Evolutionary conservation across 2,329 filamentous ascomycete genomes (phyloP).

Genomic region (Ascocoryne sarcoides): DNA sequence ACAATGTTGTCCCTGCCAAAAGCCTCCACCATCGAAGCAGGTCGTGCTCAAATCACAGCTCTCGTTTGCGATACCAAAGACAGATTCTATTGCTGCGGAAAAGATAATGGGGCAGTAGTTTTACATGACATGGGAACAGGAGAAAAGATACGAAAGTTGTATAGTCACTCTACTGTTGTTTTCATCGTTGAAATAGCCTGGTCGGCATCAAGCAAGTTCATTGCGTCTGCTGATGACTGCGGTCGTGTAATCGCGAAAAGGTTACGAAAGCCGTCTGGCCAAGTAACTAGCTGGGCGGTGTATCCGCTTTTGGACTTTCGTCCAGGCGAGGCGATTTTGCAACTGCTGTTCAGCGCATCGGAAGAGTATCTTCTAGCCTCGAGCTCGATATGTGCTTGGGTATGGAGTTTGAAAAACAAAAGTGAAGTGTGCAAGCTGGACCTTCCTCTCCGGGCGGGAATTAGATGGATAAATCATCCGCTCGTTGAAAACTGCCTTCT

Average conservation of each 20-base stretch:
- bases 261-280: slow-evolving; percentile 2
- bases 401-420: slow-evolving; percentile 2
- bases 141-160: slow-evolving; percentile 2
- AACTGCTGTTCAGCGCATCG: slow-evolving; percentile 9
- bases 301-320: slow-evolving; percentile 10
- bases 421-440: slow-evolving; percentile 1
- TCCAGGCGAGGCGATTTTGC: slow-evolving; percentile 1
- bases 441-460: neutral
- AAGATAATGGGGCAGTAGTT: slow-evolving; percentile 17
- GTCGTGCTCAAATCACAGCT: slow-evolving; percentile 8
- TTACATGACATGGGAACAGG: slow-evolving; percentile 10
- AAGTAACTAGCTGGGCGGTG: slow-evolving; percentile 7
- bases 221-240: slow-evolving; percentile 14
- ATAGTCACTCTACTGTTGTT: slow-evolving; percentile 2
- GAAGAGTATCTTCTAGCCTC: slow-evolving; percentile 10
- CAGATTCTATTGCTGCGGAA: slow-evolving; percentile 18
- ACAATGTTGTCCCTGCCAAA: neutral
- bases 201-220: slow-evolving; percentile 5
- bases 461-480: slow-evolving; percentile 4
- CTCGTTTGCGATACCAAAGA: slow-evolving; percentile 3
- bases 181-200: slow-evolving; percentile 3
- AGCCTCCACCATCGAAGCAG: neutral
- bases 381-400: slow-evolving; percentile 1
- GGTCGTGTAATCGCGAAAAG: slow-evolving; percentile 10
- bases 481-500: neutral